Evolutionary conservation across 441 rosid species (phyloP), one percentile per base, ranked within the genome.

Genomic region (Lepidium campestre): DNA sequence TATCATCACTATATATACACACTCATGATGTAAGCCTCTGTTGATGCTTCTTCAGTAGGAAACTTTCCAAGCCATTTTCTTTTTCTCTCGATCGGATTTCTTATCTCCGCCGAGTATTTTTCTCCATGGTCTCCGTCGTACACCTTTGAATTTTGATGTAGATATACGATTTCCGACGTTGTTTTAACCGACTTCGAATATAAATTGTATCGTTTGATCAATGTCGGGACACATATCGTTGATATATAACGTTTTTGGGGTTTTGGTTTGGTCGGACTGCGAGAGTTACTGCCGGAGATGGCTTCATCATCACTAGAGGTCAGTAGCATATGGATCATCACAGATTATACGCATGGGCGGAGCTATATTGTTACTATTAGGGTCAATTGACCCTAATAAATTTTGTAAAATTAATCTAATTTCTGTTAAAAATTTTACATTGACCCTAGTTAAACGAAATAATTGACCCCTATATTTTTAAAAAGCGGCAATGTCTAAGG

Each of bases 61-160:
- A 71, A 71, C 42, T 70, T 70, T 45, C 75, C 75, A 53, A 70
- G 69, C 75, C 75, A 70, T 15, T 13, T 4, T 42, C 63, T 54
- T 19, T 46, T 62, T 11, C 62, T 70, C 47, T 35, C 31, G 10
- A 70, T 35, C 22, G 75, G 75, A 55, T 62, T 14, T 71, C 96
- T 82, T 70, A 91, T 91, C 73, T 91, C 93, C 8, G 97, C 97
- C 5, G 96, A 88, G 58, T 81, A 91, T 67, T 82, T n/a, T 89
- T 50, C 96, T 96, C 96, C 98, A 89, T 4, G 96, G 95, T 19
- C 75, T 14, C 35, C 49, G 31, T 2, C 64, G 31, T 54, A 70
- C 75, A 2, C 75, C 75, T 70, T 46, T 70, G 36, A 5, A 54
- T n/a, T 50, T 69, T 19, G 75, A 62, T 8, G 63, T 35, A 0